Evolutionary conservation across 2,329 filamentous ascomycete species (phyloP).

Genomic region (Aspergillus texensis): DNA sequence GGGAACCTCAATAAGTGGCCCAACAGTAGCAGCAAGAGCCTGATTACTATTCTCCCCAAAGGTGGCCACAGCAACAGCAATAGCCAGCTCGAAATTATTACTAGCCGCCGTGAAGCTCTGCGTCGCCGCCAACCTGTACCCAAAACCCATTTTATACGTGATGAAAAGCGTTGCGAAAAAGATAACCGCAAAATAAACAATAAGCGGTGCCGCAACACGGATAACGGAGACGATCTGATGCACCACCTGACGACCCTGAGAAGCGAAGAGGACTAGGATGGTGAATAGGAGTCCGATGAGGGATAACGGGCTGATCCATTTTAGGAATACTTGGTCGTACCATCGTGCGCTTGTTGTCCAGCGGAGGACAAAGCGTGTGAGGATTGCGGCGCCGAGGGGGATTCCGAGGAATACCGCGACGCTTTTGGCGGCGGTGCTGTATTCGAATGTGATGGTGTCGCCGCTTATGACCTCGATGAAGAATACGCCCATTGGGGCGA

Average conservation of each 20-base stretch:
- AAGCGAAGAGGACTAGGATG: slow-evolving; percentile 81
- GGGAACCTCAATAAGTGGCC: slow-evolving; percentile 82
- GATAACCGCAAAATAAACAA: slow-evolving; percentile 77
- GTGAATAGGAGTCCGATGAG: slow-evolving; percentile 83
- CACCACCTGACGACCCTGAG: slow-evolving; percentile 75
- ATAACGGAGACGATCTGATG: slow-evolving; percentile 81
- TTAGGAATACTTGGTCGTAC: slow-evolving; percentile 72
- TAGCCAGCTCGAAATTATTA: slow-evolving; percentile 90
- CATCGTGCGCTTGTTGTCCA: slow-evolving; percentile 53
- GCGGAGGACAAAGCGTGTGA: slow-evolving; percentile 69
- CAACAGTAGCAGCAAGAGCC: slow-evolving; percentile 29
- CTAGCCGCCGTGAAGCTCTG: slow-evolving; percentile 87
- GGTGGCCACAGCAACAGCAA: slow-evolving; percentile 79
- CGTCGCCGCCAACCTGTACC: slow-evolving; percentile 68
- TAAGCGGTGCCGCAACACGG: slow-evolving; percentile 74
- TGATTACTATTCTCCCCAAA: slow-evolving; percentile 74
- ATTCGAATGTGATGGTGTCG: slow-evolving; percentile 53
- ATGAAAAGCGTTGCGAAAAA: slow-evolving; percentile 70
- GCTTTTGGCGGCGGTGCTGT: slow-evolving; percentile 71
- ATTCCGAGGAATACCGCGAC: slow-evolving; percentile 85
- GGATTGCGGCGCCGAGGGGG: slow-evolving; percentile 73
- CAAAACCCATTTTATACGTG: slow-evolving; percentile 66
- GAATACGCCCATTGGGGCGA: slow-evolving; percentile 67
- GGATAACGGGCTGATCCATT: slow-evolving; percentile 69
- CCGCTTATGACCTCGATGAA: slow-evolving; percentile 71